Percentiles rank a stretch among this genome's conserved stretches.
These are phyloP conservation scores for Wickerhamiella lipophila DNA, from an alignment of 805 yeast genomes.

Conservation along the genomic window DNA sequence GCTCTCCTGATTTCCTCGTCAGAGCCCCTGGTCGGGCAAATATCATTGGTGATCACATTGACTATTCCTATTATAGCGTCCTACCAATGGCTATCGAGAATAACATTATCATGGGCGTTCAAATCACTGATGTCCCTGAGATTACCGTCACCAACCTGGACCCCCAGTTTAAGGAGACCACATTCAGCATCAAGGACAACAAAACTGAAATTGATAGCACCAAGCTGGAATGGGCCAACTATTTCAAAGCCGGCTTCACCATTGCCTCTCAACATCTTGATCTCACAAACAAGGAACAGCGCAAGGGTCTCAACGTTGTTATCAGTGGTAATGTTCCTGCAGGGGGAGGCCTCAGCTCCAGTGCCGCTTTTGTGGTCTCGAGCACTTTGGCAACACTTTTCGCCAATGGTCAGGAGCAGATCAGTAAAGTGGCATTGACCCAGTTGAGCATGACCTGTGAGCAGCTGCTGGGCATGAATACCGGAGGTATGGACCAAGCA, in stretches of 20 bases:
- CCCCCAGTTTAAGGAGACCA: slow-evolving; percentile 19
- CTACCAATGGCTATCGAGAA: slow-evolving; percentile 62
- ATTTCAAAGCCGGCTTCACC: slow-evolving; percentile 50
- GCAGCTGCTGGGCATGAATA: slow-evolving; percentile 59
- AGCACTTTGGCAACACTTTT: slow-evolving; percentile 45
- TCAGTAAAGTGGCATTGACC: slow-evolving; percentile 43
- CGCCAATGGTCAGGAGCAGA: slow-evolving; percentile 36
- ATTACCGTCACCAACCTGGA: slow-evolving; percentile 30
- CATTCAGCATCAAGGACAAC: slow-evolving; percentile 15
- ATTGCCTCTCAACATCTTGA: slow-evolving; percentile 43
- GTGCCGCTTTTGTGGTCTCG: slow-evolving; percentile 60
- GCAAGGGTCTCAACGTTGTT: slow-evolving; percentile 38
- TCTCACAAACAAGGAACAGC: slow-evolving; percentile 26
- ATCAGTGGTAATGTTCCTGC: slow-evolving; percentile 59
- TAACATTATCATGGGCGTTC: slow-evolving; percentile 43
- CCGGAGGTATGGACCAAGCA: slow-evolving; percentile 73
- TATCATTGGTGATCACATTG: slow-evolving; percentile 64
- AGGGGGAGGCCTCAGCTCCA: slow-evolving; percentile 58
- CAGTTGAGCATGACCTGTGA: slow-evolving; percentile 52
- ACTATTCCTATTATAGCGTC: slow-evolving; percentile 52
- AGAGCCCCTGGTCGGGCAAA: slow-evolving; percentile 70
- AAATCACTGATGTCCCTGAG: slow-evolving; percentile 21
- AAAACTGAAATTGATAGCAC: slow-evolving; percentile 37
- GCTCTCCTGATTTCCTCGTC: slow-evolving; percentile 35
- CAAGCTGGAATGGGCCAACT: slow-evolving; percentile 50